Evolutionary conservation across 768 basidiomycete species (phyloP), one percentile per base, ranked within the genome.

Genomic region (Boletus patriciae): DNA sequence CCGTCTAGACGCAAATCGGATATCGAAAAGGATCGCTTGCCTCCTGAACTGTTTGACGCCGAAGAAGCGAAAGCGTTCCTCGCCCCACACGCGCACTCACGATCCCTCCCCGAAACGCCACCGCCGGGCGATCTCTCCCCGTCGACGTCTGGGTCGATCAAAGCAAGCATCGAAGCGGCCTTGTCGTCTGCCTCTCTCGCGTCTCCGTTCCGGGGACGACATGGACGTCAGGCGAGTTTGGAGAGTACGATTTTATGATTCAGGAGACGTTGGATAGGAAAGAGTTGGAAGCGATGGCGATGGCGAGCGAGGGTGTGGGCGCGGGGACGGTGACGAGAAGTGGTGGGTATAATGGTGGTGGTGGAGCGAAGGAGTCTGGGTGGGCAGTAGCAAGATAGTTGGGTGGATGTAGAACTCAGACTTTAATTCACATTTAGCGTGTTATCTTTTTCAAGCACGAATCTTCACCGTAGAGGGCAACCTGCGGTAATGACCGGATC

Each of bases 11-110:
- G 94, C 58, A 95, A 94, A 76, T 93, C 91, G 43, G 97, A 99
- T 78, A 98, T 98, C 62, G 96, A 98, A 76, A 99, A 99, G 75
- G 97, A 99, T 74, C 89, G 95, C 37, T 78, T 99, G n/a, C 97
- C 97, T 3, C 96, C 96, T 2, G 94, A 98, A 16, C 80, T 99
- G n/a, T 89, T 93, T 70, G 95, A 98, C 66, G 87, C 85, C 6
- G 70, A 72, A 57, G 86, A 89, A 73, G 87, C 85, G 54, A 84
- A 82, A 61, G 84, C 87, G 8, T 82, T 85, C 59, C 66, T 90
- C 55, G 61, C 67, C 49, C 70, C 68, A 54, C 66, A 70, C 27
- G 61, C 54, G 0, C 70, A 71, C 15, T 70, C 73, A 4, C 70
- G 66, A 37, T 76, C 76, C 3, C 70, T 77, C n/a, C 88, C 91